Evolutionary conservation across 1,284 basidiomycete species (phyloP).

Genomic region (Fomitiporia mediterranea): DNA sequence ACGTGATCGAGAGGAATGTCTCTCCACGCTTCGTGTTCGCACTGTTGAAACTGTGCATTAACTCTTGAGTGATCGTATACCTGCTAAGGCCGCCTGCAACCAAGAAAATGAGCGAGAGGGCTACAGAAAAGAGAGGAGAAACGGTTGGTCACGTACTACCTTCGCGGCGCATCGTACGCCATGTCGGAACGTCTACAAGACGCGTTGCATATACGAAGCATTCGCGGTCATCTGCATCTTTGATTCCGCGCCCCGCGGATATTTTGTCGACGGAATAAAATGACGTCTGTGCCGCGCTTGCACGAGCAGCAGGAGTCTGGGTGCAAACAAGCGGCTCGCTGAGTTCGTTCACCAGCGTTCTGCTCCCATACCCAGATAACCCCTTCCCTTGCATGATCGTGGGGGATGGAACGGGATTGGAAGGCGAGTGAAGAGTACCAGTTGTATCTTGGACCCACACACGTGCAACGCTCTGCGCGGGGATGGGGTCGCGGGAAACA

Average conservation of each 20-base stretch:
- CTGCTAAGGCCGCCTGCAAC: not conserved
- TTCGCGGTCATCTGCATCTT: conserved; percentile 1
- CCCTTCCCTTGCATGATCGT: not conserved
- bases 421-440: not conserved
- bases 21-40: conserved; percentile 7
- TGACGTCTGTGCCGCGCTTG: not conserved
- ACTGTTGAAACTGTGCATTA: conserved; percentile 11
- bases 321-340: conserved; percentile 11
- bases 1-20: conserved; percentile 14
- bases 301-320: not conserved
- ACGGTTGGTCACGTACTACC: conserved; percentile 2
- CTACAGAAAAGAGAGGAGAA: not conserved
- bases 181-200: conserved; percentile 9
- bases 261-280: conserved; percentile 1
- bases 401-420: too few species aligned
- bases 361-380: not conserved
- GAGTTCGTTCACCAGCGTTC: not conserved
- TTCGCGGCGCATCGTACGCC: conserved; percentile 12
- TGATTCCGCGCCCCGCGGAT: not conserved
- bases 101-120: not conserved
- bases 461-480: conserved; percentile 12
- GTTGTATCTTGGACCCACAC: conserved; percentile 1
- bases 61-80: conserved; percentile 16
- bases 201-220: conserved; percentile 14
- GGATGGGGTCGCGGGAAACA: conserved; percentile 17